Base-by-base conservation (phyloP, 2,329 filamentous ascomycete species). In the Nemania sp. region DNA sequence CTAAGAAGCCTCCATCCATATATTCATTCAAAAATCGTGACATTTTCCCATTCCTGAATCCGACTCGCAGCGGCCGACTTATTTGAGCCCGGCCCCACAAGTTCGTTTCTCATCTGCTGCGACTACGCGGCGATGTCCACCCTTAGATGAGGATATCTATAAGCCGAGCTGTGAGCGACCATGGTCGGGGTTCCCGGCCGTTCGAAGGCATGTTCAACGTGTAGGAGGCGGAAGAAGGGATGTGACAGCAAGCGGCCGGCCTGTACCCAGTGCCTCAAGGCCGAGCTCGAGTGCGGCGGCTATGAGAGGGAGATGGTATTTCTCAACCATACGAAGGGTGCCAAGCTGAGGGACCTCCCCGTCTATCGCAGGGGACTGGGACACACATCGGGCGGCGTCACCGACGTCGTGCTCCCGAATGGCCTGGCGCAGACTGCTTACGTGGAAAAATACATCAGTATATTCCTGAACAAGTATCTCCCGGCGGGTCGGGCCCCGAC, bases 131-230 rank as follows among this genome's bases (percentile, higher is more conserved):
- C 17, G 21, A 39, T 47, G 29, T 37, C 11, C 47, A n/a, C 18
- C 18, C 2, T 18, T 21, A 25, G 13, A 25, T 49, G 9, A 18
- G 39, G 9, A 25, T 5, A 15, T 39, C 5, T 6, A n/a, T 12
- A 3, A 4, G 35, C 35, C 12, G 35, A 39, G n/a, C 20, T 1
- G 45, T 55, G 49, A 20, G 18, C 20, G 12, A 39, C 6, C 17
- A 66, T 67, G 65, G 65, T 67, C 20, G 65, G 65, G 10, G 65
- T 67, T 15, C 65, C 65, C 1, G 65, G 65, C 2, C 57, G 63
- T 25, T 67, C 65, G 10, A 67, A 65, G 51, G 63, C 52, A 35
- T 67, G 65, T 45, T 53, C 32, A 21, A 67, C 65, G 15, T 67
- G 65, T 49, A 55, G 60, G 32, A 57, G 37, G 35, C 57, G 65